phyloP scores from a whole-genome alignment of 1,139 yeast genomes.

The Taphrina wiesneri region DNA sequence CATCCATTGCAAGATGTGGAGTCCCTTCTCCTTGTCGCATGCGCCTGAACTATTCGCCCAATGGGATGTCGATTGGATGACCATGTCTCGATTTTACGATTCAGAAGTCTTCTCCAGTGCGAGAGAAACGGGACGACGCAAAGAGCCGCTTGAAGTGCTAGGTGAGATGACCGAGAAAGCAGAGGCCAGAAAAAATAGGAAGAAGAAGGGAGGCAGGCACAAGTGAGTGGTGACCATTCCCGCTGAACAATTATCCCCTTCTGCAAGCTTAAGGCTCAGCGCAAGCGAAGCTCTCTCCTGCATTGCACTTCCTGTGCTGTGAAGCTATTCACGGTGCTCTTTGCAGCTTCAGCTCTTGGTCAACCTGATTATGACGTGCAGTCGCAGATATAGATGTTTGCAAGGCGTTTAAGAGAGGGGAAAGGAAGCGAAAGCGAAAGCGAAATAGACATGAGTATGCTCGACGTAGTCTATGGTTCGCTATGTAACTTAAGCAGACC shows the following conservation, averaged over 20 bases:
- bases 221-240: not conserved
- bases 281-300: not conserved
- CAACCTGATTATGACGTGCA: too few relatives aligned
- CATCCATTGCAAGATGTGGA: slow-evolving; percentile 22
- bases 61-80: slow-evolving; percentile 27
- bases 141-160: slow-evolving; percentile 3
- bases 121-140: not conserved
- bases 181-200: not conserved
- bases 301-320: too few relatives aligned
- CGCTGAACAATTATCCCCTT: not conserved
- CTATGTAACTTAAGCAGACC: not conserved
- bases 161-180: not conserved
- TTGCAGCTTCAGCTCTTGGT: too few relatives aligned
- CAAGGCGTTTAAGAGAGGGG: too few relatives aligned
- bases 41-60: not conserved
- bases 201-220: not conserved
- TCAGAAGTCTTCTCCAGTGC: not conserved
- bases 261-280: not conserved
- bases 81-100: slow-evolving; percentile 13
- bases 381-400: too few relatives aligned
- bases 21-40: not conserved
- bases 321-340: too few relatives aligned
- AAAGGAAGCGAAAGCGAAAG: not conserved
- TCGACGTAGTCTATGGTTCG: not conserved
- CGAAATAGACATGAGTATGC: not conserved